These are phyloP conservation scores for Sugiyamaella novakii DNA, from an alignment of 1,139 yeast genomes.

Conservation along the genomic window DNA sequence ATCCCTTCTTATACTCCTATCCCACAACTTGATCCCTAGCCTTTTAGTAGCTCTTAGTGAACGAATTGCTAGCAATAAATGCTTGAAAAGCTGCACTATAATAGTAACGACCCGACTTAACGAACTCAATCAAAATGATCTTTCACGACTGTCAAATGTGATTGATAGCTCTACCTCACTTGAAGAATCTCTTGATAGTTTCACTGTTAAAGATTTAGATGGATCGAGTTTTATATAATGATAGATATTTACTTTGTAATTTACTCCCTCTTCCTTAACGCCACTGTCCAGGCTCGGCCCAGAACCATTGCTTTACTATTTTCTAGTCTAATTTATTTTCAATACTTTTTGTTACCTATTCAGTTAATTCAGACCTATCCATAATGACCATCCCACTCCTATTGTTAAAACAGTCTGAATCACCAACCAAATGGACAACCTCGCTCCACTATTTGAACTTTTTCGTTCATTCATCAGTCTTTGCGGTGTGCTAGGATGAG, in stretches of 20 bases:
- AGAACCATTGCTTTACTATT: neutral
- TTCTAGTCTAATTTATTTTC: neutral
- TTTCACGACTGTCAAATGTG: slow-evolving; percentile 8
- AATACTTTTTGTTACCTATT: neutral
- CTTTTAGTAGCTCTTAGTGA: slow-evolving; percentile 13
- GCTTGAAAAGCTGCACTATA: slow-evolving; percentile 4
- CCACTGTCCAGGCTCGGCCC: neutral
- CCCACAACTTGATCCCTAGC: slow-evolving; percentile 10
- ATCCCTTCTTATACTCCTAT: slow-evolving; percentile 2
- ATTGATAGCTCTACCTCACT: slow-evolving; percentile 8
- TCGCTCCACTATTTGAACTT: neutral
- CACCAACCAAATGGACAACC: neutral
- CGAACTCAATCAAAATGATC: neutral
- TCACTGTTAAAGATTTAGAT: slow-evolving; percentile 5
- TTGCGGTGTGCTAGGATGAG: neutral
- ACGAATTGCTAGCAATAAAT: neutral
- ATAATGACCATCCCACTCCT: neutral
- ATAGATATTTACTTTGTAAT: neutral
- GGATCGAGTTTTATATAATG: slow-evolving; percentile 1
- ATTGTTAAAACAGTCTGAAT: neutral
- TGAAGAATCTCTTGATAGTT: neutral
- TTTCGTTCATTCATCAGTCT: neutral
- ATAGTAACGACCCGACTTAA: slow-evolving; percentile 1
- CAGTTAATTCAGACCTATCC: neutral
- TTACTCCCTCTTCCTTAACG: neutral